Evolutionary conservation across 768 basidiomycete species (phyloP).

Genomic region (Pleurotus platypus): DNA sequence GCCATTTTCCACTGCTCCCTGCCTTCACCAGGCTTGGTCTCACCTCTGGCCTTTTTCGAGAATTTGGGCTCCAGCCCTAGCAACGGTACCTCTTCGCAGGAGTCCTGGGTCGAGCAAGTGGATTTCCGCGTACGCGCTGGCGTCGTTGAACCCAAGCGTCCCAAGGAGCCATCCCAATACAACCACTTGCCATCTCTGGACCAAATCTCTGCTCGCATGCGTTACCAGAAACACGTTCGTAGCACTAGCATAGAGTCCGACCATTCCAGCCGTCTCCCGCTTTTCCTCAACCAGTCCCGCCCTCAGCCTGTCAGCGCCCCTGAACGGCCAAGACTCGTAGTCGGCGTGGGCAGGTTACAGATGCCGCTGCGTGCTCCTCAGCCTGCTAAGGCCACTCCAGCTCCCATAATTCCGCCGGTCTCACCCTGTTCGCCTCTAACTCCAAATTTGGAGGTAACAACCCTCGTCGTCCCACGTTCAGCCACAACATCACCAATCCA

Average conservation of each 20-base stretch:
- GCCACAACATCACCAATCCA: conserved; percentile 37
- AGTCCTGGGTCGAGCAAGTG: conserved; percentile 65
- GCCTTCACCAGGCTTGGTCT: conserved; percentile 64
- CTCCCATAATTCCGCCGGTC: conserved; percentile 24
- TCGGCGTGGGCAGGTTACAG: conserved; percentile 38
- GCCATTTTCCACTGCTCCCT: conserved; percentile 65
- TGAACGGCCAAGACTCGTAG: conserved; percentile 22
- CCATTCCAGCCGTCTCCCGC: conserved; percentile 24
- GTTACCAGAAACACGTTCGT: conserved; percentile 29
- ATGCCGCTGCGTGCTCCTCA: conserved; percentile 33
- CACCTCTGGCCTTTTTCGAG: conserved; percentile 60
- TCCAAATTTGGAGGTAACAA: conserved; percentile 45
- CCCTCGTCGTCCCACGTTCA: conserved; percentile 44
- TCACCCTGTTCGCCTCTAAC: conserved; percentile 34
- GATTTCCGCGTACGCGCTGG: conserved; percentile 48
- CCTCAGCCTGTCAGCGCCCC: conserved; percentile 16
- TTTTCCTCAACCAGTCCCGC: conserved; percentile 21
- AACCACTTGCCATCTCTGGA: conserved; percentile 64
- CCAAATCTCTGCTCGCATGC: conserved; percentile 67
- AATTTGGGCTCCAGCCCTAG: conserved; percentile 33
- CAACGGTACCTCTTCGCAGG: conserved; percentile 18
- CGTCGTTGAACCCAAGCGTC: conserved; percentile 14
- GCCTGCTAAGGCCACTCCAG: conserved; percentile 19
- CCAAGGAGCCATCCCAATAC: conserved; percentile 11
- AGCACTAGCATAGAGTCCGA: conserved; percentile 6